Percentiles rank a stretch among this genome's conserved stretches.
Conservation (phyloP, 163 green algal genomes). For the Coccomyxa subellipsoidea region DNA sequence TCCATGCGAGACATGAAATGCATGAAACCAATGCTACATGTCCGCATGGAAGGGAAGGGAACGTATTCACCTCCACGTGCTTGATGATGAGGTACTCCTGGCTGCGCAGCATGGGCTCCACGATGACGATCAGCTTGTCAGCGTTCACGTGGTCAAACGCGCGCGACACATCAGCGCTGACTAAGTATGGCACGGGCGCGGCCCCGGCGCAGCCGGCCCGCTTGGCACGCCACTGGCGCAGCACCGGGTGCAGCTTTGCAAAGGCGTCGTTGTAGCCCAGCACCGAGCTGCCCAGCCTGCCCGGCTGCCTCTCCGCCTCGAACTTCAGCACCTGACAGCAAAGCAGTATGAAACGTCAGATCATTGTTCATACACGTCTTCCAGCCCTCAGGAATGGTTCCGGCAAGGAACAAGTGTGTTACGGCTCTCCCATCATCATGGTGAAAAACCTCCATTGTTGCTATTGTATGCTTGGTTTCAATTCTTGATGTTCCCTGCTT, state of each 20-base stretch:
- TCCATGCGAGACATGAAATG: too few relatives aligned
- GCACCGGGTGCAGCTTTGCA: constrained; percentile 53
- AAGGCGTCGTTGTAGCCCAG: constrained; percentile 78
- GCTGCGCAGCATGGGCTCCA: constrained; percentile 44
- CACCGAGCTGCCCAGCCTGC: constrained; percentile 60
- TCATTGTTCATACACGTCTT: too few relatives aligned
- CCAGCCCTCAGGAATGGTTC: too few relatives aligned
- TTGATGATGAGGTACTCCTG: constrained; percentile 51
- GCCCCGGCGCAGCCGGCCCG: background rate
- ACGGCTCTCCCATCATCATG: too few relatives aligned
- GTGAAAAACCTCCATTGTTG: too few relatives aligned
- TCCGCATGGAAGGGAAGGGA: too few relatives aligned
- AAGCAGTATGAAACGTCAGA: too few relatives aligned
- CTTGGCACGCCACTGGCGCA: constrained; percentile 47
- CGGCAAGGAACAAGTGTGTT: too few relatives aligned
- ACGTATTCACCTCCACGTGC: constrained; percentile 50
- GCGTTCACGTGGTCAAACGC: constrained; percentile 80
- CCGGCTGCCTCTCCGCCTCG: constrained; percentile 40
- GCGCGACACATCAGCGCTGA: constrained; percentile 67
- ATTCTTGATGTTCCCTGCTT: too few relatives aligned
- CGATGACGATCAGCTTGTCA: constrained; percentile 44
- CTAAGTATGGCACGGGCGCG: constrained; percentile 42
- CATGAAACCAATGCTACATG: too few relatives aligned
- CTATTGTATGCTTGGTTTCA: too few relatives aligned
- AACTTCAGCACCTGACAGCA: constrained; percentile 62